A percentile compares a stretch with the other conserved stretches of the same genome.
These are phyloP conservation scores for Fusarium tuaranense DNA, from an alignment of 2,329 filamentous ascomycete species.

Conservation along the genomic window DNA sequence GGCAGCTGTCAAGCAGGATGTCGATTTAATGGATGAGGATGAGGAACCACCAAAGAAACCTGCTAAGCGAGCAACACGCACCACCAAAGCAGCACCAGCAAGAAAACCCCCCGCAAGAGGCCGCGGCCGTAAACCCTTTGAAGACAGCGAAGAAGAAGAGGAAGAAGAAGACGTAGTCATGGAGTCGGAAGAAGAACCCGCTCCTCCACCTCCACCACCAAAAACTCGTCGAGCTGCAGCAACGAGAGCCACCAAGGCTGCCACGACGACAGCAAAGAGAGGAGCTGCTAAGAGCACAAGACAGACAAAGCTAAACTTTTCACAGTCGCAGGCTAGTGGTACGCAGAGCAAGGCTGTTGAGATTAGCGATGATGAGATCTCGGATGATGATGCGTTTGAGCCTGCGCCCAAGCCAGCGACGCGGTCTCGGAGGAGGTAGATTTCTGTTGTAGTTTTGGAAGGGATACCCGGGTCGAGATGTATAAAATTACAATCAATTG, in stretches of 20 bases:
- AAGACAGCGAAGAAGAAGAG: conserved; percentile 56
- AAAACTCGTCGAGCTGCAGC: conserved; percentile 42
- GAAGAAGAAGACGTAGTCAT: conserved; percentile 66
- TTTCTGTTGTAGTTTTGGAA: background rate
- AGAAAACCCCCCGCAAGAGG: conserved; percentile 58
- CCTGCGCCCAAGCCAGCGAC: conserved; percentile 50
- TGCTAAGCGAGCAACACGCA: conserved; percentile 44
- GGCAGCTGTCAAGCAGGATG: conserved; percentile 37
- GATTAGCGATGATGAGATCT: conserved; percentile 75
- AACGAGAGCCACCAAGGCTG: conserved; percentile 29
- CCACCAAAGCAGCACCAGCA: conserved; percentile 58
- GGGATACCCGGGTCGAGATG: conserved; percentile 15
- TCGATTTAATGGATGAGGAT: conserved; percentile 61
- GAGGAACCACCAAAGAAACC: conserved; percentile 50
- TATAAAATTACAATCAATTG: background rate
- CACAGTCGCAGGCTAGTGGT: conserved; percentile 52
- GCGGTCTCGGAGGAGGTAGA: conserved; percentile 48
- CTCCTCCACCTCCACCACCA: conserved; percentile 52
- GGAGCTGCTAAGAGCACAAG: conserved; percentile 39
- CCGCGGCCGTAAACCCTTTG: conserved; percentile 53
- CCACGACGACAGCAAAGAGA: conserved; percentile 17
- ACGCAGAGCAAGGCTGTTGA: conserved; percentile 64
- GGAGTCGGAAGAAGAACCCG: conserved; percentile 63
- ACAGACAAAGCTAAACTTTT: conserved; percentile 52
- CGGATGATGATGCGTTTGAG: conserved; percentile 71